Evolutionary conservation across 2,329 filamentous ascomycete species (phyloP), one percentile per base, ranked within the genome.

Genomic region (Delphinella strobiligena): DNA sequence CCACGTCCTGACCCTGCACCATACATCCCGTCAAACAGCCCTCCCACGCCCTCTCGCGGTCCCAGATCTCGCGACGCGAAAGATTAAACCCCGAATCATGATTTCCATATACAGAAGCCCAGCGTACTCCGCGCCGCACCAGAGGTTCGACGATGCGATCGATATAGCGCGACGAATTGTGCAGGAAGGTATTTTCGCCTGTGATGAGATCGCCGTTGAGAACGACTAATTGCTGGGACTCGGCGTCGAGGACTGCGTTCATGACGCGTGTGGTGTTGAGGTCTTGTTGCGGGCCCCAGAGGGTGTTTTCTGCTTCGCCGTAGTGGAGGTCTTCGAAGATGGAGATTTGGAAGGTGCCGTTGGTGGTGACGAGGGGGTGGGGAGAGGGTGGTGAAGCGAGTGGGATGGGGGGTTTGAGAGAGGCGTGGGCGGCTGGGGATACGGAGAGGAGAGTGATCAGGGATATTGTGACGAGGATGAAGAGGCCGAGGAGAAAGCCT

Each of bases 131-230:
- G 12, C 70, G 67, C 3, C 69, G 47, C 1, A 80, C 61, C 0
- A 85, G 58, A 0, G 77, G 78, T 2, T 51, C 58, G 1, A 80
- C 72, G 8, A 80, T 68, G 47, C 68, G 57, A 47, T 82, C 74
- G 3, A 82, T 42, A 39, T 80, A 78, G 5, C 58, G 49, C 0
- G 72, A 76, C 17, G 66, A 63, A 49, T 80, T 80, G 3, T 69
- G 58, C 3, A 64, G 42, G 44, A 63, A 72, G 0, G 68, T 69
- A 41, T 77, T 75, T 43, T 84, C 79, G 30, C 80, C 79, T 0
- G 79, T 80, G 40, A 82, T 77, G 3, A 85, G 63, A 49, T 85
- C 81, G 11, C 81, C 80, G 40, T 83, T 85, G 19, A 85, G 56
- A 0, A 85, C 72, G 0, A 80, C 78, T 0, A 85, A 63, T 30